Evolutionary conservation across 2,329 filamentous ascomycete species (phyloP).

Genomic region (Paramyrothecium sp.): DNA sequence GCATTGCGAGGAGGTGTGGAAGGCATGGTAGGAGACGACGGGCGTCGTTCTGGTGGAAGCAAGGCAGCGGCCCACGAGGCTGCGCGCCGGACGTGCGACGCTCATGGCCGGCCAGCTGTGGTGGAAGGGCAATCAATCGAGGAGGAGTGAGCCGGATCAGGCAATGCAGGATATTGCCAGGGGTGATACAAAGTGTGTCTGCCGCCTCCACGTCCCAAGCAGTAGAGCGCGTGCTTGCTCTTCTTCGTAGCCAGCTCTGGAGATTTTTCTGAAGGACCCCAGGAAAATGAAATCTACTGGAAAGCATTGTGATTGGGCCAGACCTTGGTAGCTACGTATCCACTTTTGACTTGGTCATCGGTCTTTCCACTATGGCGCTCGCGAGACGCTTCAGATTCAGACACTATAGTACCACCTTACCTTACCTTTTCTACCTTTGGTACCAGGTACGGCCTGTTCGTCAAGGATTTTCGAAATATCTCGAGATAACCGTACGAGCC

Average conservation of each 20-base stretch:
- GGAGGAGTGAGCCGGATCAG: no score
- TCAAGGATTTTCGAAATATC: no score
- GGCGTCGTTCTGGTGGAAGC: constrained; percentile 27
- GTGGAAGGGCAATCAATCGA: background rate
- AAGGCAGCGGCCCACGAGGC: constrained; percentile 51
- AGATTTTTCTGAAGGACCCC: background rate
- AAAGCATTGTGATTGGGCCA: background rate
- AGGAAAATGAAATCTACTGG: background rate
- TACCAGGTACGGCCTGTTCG: no score
- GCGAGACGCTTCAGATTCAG: no score
- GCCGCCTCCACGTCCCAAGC: background rate
- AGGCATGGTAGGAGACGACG: constrained; percentile 35
- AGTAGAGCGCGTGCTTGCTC: background rate
- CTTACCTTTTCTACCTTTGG: no score
- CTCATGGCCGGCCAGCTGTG: constrained; percentile 44
- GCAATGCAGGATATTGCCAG: background rate
- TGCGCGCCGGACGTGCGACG: constrained; percentile 52
- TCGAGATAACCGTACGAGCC: no score
- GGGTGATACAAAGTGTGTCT: background rate
- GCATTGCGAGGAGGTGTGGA: constrained; percentile 51
- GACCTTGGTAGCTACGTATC: background rate
- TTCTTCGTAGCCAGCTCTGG: background rate
- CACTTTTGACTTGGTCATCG: no score
- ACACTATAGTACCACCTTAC: no score
- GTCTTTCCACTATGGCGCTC: no score